Percentiles rank a stretch among this genome's conserved stretches.
These are phyloP conservation scores for Tuber calosporum DNA, from an alignment of 495 filamentous ascomycete genomes.

Conservation along the genomic window DNA sequence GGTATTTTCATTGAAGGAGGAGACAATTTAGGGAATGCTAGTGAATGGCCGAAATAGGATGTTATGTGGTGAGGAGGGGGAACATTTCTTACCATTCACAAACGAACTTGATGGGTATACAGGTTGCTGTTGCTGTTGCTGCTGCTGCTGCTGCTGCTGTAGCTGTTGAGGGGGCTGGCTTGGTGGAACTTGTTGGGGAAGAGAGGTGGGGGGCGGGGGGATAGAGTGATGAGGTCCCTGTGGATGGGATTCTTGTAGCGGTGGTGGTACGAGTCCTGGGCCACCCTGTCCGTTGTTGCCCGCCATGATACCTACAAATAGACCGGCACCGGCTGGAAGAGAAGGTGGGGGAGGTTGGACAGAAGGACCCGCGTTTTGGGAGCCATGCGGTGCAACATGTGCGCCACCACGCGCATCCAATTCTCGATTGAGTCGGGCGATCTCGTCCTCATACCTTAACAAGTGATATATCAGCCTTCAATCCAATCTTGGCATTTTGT, in stretches of 20 bases:
- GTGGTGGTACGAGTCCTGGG: slow-evolving; percentile 78
- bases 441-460: slow-evolving; percentile 84
- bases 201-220: slow-evolving; percentile 50
- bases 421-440: slow-evolving; percentile 74
- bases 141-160: slow-evolving; percentile 47
- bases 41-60: not conserved
- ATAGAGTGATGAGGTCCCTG: slow-evolving; percentile 43
- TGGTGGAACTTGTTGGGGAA: slow-evolving; percentile 33
- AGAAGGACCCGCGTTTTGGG: slow-evolving; percentile 67
- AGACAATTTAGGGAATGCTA: slow-evolving; percentile 12
- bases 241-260: slow-evolving; percentile 52
- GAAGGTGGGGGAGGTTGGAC: slow-evolving; percentile 70
- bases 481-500: not conserved
- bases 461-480: slow-evolving; percentile 16
- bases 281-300: slow-evolving; percentile 76
- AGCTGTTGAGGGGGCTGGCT: slow-evolving; percentile 45
- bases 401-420: slow-evolving; percentile 73
- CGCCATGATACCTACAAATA: slow-evolving; percentile 94
- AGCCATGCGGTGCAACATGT: slow-evolving; percentile 57
- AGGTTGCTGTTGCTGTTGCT: slow-evolving; percentile 30
- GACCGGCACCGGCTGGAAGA: slow-evolving; percentile 83
- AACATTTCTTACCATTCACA: slow-evolving; percentile 55
- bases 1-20: slow-evolving; percentile 10
- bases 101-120: slow-evolving; percentile 48
- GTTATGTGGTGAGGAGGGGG: slow-evolving; percentile 26